phyloP scores from a whole-genome alignment of 345 rosid species.

The Dipteronia dyeriana region DNA sequence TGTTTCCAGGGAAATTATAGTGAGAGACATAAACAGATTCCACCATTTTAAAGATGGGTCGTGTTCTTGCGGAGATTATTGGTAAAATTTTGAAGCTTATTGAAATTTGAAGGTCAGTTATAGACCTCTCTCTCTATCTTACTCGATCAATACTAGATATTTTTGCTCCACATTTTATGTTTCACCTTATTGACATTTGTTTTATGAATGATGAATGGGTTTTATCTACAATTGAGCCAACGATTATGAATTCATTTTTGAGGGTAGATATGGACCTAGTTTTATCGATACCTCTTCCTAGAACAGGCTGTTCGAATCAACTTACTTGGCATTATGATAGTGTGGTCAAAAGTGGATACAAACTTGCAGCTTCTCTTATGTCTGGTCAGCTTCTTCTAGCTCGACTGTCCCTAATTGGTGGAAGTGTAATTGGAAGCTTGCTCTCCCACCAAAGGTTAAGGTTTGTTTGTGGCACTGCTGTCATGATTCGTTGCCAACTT shows the following conservation, averaged over 20 bases:
- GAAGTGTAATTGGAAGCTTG: too few relatives aligned
- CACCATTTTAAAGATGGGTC: conserved; percentile 65
- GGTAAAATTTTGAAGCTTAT: conserved; percentile 29
- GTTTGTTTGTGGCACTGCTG: too few relatives aligned
- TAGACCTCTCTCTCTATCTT: background rate
- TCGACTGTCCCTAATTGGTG: too few relatives aligned
- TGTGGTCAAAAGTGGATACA: too few relatives aligned
- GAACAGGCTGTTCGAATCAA: too few relatives aligned
- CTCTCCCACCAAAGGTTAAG: too few relatives aligned
- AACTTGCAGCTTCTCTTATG: too few relatives aligned
- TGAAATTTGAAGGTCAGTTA: background rate
- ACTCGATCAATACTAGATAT: background rate
- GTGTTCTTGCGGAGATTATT: conserved; percentile 71
- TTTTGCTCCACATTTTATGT: conserved; percentile 6
- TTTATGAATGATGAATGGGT: background rate
- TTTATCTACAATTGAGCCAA: background rate
- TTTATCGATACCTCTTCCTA: too few relatives aligned
- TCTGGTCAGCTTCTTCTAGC: too few relatives aligned
- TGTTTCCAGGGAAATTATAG: conserved; percentile 56
- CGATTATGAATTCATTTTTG: background rate
- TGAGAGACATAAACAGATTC: conserved; percentile 63
- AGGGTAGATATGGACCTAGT: too few relatives aligned
- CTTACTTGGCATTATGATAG: too few relatives aligned
- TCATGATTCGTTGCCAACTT: too few relatives aligned
- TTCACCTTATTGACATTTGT: background rate